Percentiles rank a stretch among this genome's conserved stretches.
Evolutionary conservation across 257 asterid genomes (phyloP).

Genomic region (Scutellaria barbata): DNA sequence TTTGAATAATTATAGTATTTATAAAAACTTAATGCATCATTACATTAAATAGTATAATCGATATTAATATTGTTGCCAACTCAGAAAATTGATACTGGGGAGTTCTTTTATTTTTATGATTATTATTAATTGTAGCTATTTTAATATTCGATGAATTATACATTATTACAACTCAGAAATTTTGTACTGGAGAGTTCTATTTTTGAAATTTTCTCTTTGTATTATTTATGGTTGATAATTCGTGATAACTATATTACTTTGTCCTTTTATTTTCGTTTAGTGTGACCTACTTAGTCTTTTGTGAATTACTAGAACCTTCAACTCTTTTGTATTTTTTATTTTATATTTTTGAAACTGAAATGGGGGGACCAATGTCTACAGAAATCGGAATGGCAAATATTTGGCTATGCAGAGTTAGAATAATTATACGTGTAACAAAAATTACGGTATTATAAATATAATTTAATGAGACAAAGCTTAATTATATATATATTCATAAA

Average conservation of each 20-base stretch:
- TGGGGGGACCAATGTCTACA: background rate
- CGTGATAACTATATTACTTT: constrained; percentile 17
- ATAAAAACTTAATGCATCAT: too few species aligned
- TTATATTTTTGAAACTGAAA: background rate
- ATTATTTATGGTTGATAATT: constrained; percentile 29
- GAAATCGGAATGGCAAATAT: constrained; percentile 1
- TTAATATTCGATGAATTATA: too few species aligned
- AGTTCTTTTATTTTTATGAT: background rate
- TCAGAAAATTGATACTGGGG: background rate
- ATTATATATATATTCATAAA: too few species aligned
- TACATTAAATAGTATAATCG: too few species aligned
- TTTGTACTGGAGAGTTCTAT: background rate
- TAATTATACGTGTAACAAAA: too few species aligned
- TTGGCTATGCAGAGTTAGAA: too few species aligned
- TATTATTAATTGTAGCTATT: too few species aligned
- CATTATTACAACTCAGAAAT: background rate
- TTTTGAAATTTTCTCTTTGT: background rate
- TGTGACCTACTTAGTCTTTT: constrained; percentile 25
- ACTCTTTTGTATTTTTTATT: background rate
- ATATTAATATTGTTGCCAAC: background rate
- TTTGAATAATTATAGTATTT: too few species aligned
- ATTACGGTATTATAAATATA: too few species aligned
- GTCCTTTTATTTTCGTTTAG: background rate
- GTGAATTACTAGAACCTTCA: constrained; percentile 29
- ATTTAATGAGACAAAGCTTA: too few species aligned